Evolutionary conservation across 2,329 filamentous ascomycete genomes (phyloP).

Genomic region (Blastomyces gilchristii): DNA sequence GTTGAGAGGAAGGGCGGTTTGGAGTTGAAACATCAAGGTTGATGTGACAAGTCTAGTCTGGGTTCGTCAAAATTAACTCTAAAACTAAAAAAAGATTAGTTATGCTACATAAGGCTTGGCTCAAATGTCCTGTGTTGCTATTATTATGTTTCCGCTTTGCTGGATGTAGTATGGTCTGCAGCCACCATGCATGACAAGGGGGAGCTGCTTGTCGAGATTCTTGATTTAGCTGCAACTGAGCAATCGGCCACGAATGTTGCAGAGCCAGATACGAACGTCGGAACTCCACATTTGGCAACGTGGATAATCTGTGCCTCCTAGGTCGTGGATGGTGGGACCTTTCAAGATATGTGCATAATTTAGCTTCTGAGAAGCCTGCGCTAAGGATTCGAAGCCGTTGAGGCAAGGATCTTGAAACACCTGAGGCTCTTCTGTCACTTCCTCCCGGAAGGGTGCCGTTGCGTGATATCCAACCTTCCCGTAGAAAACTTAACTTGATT

Average conservation of each 20-base stretch:
- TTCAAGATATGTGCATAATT: neutral
- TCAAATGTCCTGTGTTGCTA: neutral
- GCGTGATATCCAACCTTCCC: neutral
- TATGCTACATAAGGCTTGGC: neutral
- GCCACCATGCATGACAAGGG: neutral
- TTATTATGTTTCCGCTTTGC: constrained; percentile 2
- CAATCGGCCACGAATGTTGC: neutral
- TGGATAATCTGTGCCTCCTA: neutral
- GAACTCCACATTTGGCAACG: neutral
- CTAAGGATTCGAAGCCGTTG: neutral
- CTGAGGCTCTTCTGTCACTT: neutral
- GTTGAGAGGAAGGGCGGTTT: too few species aligned
- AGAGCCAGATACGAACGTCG: neutral
- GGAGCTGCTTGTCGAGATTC: neutral
- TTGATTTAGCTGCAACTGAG: neutral
- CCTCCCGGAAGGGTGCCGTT: neutral
- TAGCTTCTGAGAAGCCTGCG: neutral
- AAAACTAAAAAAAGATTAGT: constrained; percentile 6
- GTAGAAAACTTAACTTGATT: neutral
- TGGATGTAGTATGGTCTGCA: neutral
- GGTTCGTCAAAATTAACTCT: constrained; percentile 5
- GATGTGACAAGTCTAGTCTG: neutral
- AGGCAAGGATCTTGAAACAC: neutral
- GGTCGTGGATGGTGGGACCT: neutral
- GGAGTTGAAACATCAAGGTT: constrained; percentile 1